These are phyloP conservation scores for Dipteronia dyeriana DNA, from an alignment of 345 rosid species.

Conservation along the genomic window DNA sequence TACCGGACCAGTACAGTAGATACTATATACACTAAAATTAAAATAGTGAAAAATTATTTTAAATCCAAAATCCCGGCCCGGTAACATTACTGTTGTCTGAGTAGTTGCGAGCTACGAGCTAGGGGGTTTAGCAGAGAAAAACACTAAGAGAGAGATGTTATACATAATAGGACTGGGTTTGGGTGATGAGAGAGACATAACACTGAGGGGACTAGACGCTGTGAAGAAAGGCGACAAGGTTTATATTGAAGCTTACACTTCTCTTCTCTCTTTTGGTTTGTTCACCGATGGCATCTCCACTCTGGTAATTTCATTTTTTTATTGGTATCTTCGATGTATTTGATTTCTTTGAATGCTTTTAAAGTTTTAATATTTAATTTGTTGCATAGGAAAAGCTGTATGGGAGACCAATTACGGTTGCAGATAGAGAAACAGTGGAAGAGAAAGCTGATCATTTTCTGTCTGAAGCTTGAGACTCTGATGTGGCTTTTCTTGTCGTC, in stretches of 20 bases:
- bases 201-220: slow-evolving; percentile 78
- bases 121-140: slow-evolving; percentile 21
- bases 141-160: slow-evolving; percentile 37
- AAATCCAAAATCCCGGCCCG: neutral
- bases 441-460: slow-evolving; percentile 73
- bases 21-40: no score
- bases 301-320: slow-evolving; percentile 41
- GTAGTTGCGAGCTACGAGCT: neutral
- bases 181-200: slow-evolving; percentile 84
- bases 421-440: slow-evolving; percentile 95
- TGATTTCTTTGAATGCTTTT: slow-evolving; percentile 11
- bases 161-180: slow-evolving; percentile 82
- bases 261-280: slow-evolving; percentile 88
- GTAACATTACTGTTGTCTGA: neutral
- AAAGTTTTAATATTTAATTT: neutral
- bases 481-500: slow-evolving; percentile 85
- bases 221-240: slow-evolving; percentile 73
- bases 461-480: slow-evolving; percentile 48
- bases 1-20: no score
- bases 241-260: slow-evolving; percentile 92
- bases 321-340: neutral
- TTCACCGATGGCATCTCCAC: slow-evolving; percentile 68
- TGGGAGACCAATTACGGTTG: slow-evolving; percentile 60
- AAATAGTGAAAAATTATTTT: no score
- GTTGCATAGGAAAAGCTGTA: slow-evolving; percentile 63